Evolutionary conservation across 768 basidiomycete genomes (phyloP), one percentile per base, ranked within the genome.

Genomic region (Mycena epipterygia): DNA sequence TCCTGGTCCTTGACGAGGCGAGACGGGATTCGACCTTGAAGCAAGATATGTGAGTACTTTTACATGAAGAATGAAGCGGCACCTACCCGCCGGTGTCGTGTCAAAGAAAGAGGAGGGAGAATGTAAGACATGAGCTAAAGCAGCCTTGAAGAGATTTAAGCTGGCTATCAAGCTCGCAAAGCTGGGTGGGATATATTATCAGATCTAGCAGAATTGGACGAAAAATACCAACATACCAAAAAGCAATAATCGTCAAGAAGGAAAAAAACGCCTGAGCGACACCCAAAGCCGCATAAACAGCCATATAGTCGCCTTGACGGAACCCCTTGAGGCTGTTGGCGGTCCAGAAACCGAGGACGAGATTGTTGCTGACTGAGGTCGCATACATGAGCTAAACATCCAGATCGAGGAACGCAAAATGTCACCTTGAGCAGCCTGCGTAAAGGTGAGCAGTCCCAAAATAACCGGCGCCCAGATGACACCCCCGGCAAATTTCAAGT

Each of bases 281-380:
- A 61, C 89, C 89, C 35, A 89, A 76, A 5, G 80, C 82, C 25
- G 83, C 84, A 66, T 89, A 89, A 2, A 88, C 78, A 67, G 80
- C 91, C 88, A 95, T 94, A 77, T 95, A 95, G 37, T 90, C 81
- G 0, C 86, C 88, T 76, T 92, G 87, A 5, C 42, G 76, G 75
- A 93, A 91, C 2, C 88, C 86, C 7, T 73, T 67, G 21, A 94
- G 86, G n/a, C 81, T 86, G 21, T 82, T 67, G 0, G 84, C 83
- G 0, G 90, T 89, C 93, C 93, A 95, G 73, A 90, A 93, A 0
- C 92, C 92, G 23, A 95, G 84, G 81, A 92, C 89, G 5, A 95
- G 77, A 35, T 87, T 90, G 71, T 88, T 90, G 0, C 85, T 88
- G 35, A 94, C 92, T 88, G 62, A 25, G 37, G 39, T 4, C 35